Evolutionary conservation across 352 stramenopile genomes (phyloP).

Genomic region (Globisporangium sylvaticum): DNA sequence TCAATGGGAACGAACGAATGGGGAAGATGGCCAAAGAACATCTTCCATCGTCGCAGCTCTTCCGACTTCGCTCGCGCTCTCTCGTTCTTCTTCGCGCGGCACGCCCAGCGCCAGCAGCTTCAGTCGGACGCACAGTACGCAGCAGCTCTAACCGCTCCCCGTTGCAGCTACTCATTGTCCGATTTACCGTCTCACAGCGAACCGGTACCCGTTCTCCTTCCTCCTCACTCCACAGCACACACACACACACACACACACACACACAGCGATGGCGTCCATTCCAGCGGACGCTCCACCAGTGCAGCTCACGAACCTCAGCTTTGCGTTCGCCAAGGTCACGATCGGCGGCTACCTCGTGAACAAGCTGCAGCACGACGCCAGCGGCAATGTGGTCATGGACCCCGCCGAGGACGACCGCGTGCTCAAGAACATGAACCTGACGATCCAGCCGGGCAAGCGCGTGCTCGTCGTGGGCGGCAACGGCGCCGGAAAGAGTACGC

Average conservation of each 20-base stretch:
- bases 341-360: constrained; percentile 57
- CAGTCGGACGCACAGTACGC: too few species aligned
- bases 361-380: constrained; percentile 45
- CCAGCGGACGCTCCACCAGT: constrained; percentile 26
- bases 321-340: constrained; percentile 72
- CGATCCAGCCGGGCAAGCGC: constrained; percentile 74
- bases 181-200: neutral
- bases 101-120: neutral
- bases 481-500: constrained; percentile 92
- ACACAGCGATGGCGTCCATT: neutral
- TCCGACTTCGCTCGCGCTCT: neutral
- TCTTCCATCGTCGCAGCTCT: neutral
- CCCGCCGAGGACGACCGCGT: constrained; percentile 60
- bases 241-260: neutral
- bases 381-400: neutral
- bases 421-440: constrained; percentile 85
- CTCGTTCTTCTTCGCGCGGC: neutral
- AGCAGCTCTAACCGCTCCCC: neutral
- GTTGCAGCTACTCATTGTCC: neutral
- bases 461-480: constrained; percentile 95
- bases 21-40: constrained; percentile 6
- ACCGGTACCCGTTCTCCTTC: neutral
- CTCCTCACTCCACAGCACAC: neutral
- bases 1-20: neutral
- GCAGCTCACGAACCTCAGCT: constrained; percentile 57